Evolutionary conservation across 129 eudicot species (phyloP), one percentile per base, ranked within the genome.

Genomic region (Oenanthe sinensis): DNA sequence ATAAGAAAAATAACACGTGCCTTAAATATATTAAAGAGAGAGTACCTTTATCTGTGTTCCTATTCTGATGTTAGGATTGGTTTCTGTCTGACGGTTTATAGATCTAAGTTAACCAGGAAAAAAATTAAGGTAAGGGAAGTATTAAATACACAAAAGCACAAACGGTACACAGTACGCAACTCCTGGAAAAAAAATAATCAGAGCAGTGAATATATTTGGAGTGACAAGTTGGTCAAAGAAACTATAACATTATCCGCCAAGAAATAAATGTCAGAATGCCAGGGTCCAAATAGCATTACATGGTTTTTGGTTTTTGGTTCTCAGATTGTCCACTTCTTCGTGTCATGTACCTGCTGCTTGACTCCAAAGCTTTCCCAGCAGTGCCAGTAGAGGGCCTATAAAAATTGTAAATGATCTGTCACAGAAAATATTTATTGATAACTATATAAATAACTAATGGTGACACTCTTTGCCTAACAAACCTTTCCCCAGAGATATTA

Each of bases 281-380:
- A 55, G 63, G 20, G 40, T 75, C 37, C 16, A 55, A 22, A 30
- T 3, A 4, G 49, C 52, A 76, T 76, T 76, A 76, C 79, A 36
- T 54, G 79, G 6, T 60, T 76, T 76, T 76, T 55, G 79, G 71
- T 76, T 76, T 76, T 39, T 76, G 79, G 28, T 76, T 76, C 79
- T 52, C 79, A 37, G 79, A 22, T 76, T 50, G 70, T 54, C 71
- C 71, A 33, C 71, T 55, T 43, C 62, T 76, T 55, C 22, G 71
- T 24, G 47, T 76, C 79, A 55, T 55, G 42, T 33, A 10, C 70
- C 22, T 7, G 49, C 70, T 76, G 62, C 79, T 76, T 39, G 50
- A 22, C 79, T 39, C 71, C 36, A 54, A 76, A 37, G 79, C 13
- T 43, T 55, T 76, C 33, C 50, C 36, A 54, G 26, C 52, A 76